Percentiles rank a stretch among this genome's conserved stretches.
phyloP scores from a whole-genome alignment of 495 filamentous ascomycete species.

The Sabuloglossum arenarium region DNA sequence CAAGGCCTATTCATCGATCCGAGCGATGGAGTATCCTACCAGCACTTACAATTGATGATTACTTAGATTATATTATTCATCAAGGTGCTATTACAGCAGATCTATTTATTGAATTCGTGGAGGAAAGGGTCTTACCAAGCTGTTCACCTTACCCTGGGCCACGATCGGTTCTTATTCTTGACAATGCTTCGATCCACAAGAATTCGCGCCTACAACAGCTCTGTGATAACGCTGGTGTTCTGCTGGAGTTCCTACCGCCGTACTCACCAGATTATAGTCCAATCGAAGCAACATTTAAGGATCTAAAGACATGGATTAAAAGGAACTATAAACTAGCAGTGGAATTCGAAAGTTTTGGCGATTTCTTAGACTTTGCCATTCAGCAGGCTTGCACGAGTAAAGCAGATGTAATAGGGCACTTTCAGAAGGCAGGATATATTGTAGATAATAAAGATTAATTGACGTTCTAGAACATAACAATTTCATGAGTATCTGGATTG shows the following conservation, averaged over 20 bases:
- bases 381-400: too few relatives aligned
- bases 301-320: background rate
- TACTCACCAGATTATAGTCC: background rate
- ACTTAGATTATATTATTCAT: background rate
- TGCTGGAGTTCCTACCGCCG: background rate
- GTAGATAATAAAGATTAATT: too few relatives aligned
- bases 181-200: background rate
- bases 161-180: background rate
- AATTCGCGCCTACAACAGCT: background rate
- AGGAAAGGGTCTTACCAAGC: background rate
- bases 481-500: too few relatives aligned
- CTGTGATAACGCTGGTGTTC: background rate
- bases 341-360: too few relatives aligned
- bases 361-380: too few relatives aligned
- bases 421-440: too few relatives aligned
- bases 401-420: too few relatives aligned
- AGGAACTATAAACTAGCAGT: too few relatives aligned
- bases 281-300: background rate
- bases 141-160: background rate
- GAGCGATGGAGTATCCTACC: background rate
- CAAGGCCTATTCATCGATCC: background rate
- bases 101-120: background rate
- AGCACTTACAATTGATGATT: background rate
- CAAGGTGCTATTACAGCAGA: background rate
- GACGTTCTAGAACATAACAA: too few relatives aligned